These are phyloP conservation scores for Aspergillus sp. DNA, from an alignment of 2,329 filamentous ascomycete species.

Conservation along the genomic window DNA sequence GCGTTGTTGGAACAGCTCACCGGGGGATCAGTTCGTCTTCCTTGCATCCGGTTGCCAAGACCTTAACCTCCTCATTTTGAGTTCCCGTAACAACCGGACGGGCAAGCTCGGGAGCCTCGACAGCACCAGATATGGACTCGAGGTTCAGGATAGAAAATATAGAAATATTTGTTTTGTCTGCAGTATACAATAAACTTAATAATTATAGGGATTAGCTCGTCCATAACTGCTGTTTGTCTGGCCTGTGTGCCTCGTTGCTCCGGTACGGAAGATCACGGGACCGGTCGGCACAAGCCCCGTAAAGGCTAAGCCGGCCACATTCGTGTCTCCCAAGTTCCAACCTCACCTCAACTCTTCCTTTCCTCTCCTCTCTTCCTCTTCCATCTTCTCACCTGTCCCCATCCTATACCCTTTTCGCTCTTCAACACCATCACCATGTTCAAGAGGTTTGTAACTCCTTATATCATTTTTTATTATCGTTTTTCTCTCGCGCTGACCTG, in stretches of 20 bases:
- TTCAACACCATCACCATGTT: conserved; percentile 57
- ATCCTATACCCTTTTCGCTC: conserved; percentile 39
- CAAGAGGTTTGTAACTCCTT: conserved; percentile 54
- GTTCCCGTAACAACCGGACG: conserved; percentile 18
- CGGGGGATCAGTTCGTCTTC: conserved; percentile 6
- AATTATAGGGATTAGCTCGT: background rate
- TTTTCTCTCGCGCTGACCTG: conserved; percentile 10
- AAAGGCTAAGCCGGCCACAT: conserved; percentile 38
- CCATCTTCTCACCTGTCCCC: conserved; percentile 34
- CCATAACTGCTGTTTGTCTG: background rate
- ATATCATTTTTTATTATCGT: conserved; percentile 14
- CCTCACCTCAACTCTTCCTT: conserved; percentile 30
- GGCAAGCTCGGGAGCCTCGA: conserved; percentile 8
- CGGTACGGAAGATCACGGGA: conserved; percentile 45
- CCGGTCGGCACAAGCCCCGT: conserved; percentile 44
- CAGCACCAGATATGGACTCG: background rate
- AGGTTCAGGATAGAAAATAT: background rate
- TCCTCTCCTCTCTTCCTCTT: conserved; percentile 31
- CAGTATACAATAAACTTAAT: background rate
- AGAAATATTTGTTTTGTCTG: background rate
- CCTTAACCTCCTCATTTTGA: conserved; percentile 22
- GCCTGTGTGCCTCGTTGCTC: conserved; percentile 19
- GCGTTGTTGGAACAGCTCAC: conserved; percentile 1
- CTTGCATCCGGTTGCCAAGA: conserved; percentile 25
- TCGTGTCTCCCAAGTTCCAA: conserved; percentile 30